phyloP scores from a whole-genome alignment of 352 stramenopile genomes.

The Bremia lactucae region DNA sequence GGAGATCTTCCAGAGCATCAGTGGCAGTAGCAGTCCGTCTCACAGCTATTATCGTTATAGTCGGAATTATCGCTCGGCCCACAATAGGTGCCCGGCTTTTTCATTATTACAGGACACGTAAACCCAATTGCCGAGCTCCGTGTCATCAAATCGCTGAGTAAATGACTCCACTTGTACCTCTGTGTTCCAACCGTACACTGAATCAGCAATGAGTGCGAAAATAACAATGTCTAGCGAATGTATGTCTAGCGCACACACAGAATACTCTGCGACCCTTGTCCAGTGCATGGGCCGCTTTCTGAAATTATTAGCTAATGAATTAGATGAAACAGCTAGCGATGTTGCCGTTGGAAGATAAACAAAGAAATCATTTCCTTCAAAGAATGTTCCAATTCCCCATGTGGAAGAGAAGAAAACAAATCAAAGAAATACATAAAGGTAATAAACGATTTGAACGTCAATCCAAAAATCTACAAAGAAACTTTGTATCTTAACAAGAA shows the following conservation, averaged over 20 bases:
- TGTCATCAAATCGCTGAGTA: conserved; percentile 71
- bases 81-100: conserved; percentile 56
- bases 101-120: conserved; percentile 68
- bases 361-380: conserved; percentile 75
- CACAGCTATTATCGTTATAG: conserved; percentile 80
- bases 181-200: conserved; percentile 74
- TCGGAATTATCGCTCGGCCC: conserved; percentile 82
- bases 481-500: conserved; percentile 2
- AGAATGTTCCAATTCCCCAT: conserved; percentile 80
- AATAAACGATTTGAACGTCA: conserved; percentile 81
- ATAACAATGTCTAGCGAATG: conserved; percentile 60
- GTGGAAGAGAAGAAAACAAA: conserved; percentile 84
- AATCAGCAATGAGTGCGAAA: conserved; percentile 78
- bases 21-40: conserved; percentile 72
- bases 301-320: conserved; percentile 10
- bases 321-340: conserved; percentile 8
- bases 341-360: conserved; percentile 41
- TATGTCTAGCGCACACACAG: conserved; percentile 65
- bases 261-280: conserved; percentile 60
- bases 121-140: conserved; percentile 60
- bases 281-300: conserved; percentile 9
- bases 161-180: conserved; percentile 64
- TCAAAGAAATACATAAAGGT: conserved; percentile 73
- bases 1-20: conserved; percentile 76
- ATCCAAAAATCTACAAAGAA: conserved; percentile 55